Conservation (phyloP, 495 filamentous ascomycete genomes). For the Penicillium simplicissimum region DNA sequence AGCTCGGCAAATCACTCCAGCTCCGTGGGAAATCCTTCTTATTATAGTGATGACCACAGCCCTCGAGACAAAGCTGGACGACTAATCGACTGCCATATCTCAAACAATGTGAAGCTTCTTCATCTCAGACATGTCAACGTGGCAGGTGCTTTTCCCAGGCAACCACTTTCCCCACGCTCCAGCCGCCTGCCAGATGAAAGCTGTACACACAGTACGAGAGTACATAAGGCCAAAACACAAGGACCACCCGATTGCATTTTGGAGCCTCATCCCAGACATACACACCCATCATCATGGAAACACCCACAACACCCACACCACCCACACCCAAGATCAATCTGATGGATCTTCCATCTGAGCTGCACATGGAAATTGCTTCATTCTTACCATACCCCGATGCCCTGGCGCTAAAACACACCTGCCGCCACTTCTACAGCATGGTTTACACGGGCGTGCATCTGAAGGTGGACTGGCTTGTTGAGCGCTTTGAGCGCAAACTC, state of each 20-base stretch:
- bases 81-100: not conserved
- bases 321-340: slow-evolving; percentile 17
- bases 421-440: slow-evolving; percentile 60
- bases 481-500: slow-evolving; percentile 51
- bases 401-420: slow-evolving; percentile 67
- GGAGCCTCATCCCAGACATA: slow-evolving; percentile 1
- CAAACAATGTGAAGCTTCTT: not conserved
- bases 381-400: slow-evolving; percentile 74
- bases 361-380: slow-evolving; percentile 75
- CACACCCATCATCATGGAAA: not conserved
- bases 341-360: slow-evolving; percentile 59
- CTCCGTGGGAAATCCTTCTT: not conserved
- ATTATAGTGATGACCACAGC: not conserved
- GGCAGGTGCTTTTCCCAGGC: slow-evolving; percentile 8
- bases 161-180: slow-evolving; percentile 8
- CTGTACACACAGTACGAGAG: not conserved
- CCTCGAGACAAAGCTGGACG: not conserved
- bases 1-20: not conserved
- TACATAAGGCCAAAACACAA: not conserved
- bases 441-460: slow-evolving; percentile 65
- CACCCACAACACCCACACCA: not conserved
- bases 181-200: slow-evolving; percentile 3
- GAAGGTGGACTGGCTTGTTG: slow-evolving; percentile 68
- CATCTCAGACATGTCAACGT: not conserved
- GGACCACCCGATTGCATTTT: not conserved